phyloP scores from a whole-genome alignment of 2,329 filamentous ascomycete species.

The Lithohypha guttulata region DNA sequence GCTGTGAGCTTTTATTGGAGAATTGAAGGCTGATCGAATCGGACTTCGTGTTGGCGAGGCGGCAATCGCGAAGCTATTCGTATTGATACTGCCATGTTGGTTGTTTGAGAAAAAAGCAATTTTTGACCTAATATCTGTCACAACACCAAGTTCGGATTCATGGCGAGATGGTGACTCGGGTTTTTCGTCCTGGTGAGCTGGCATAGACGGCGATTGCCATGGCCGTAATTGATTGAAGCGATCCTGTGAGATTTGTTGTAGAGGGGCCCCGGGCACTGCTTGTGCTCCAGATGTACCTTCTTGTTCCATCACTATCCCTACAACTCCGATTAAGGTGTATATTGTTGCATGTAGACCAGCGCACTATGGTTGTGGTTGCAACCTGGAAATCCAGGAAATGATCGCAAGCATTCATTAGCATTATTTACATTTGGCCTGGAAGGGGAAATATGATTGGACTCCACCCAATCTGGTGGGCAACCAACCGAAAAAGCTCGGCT shows the following conservation, averaged over 20 bases:
- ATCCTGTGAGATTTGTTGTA: slow-evolving; percentile 38
- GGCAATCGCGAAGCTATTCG: slow-evolving; percentile 11
- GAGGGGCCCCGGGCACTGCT: slow-evolving; percentile 24
- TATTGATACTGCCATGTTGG: slow-evolving; percentile 21
- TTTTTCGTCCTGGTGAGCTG: slow-evolving; percentile 24
- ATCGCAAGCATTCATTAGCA: neutral
- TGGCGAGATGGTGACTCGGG: slow-evolving; percentile 28
- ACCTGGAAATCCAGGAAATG: no score
- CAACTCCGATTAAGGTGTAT: neutral
- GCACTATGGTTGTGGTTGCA: neutral
- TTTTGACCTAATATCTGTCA: slow-evolving; percentile 36
- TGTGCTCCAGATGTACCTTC: neutral
- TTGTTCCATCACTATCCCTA: slow-evolving; percentile 7
- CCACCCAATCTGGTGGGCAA: no score
- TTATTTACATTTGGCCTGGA: slow-evolving; percentile 6
- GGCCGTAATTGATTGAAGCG: slow-evolving; percentile 39
- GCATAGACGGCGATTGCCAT: slow-evolving; percentile 31
- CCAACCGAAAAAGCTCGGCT: no score
- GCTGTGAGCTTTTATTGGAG: slow-evolving; percentile 17
- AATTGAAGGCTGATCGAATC: slow-evolving; percentile 7
- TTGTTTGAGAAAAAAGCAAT: slow-evolving; percentile 35
- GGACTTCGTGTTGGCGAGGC: slow-evolving; percentile 6
- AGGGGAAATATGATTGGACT: neutral
- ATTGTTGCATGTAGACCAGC: slow-evolving; percentile 6
- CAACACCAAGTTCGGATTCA: slow-evolving; percentile 22